phyloP scores from a whole-genome alignment of 345 rosid species.

The Geranium brycei region DNA sequence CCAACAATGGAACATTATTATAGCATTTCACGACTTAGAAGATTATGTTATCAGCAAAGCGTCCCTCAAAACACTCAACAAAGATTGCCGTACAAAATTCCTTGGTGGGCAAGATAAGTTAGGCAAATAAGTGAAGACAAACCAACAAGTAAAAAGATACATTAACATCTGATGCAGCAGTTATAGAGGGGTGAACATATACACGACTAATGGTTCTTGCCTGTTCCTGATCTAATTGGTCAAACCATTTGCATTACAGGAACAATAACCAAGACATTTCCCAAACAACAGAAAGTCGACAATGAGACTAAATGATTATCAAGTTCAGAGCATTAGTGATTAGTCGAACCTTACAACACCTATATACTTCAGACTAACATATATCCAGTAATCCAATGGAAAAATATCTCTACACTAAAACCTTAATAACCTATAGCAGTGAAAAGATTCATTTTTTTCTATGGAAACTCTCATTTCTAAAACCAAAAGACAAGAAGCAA shows the following conservation, averaged over 20 bases:
- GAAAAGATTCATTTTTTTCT: too few relatives aligned
- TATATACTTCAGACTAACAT: too few relatives aligned
- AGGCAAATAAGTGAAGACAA: neutral
- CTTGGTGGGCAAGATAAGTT: neutral
- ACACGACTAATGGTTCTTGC: neutral
- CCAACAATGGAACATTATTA: neutral
- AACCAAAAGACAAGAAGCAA: too few relatives aligned
- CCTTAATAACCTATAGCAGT: too few relatives aligned
- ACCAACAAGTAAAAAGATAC: too few relatives aligned
- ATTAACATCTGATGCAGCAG: neutral
- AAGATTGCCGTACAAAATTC: neutral
- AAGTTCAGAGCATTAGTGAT: neutral
- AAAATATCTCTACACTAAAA: too few relatives aligned
- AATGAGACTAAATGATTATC: neutral
- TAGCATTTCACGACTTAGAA: neutral
- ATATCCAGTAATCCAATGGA: too few relatives aligned
- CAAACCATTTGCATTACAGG: neutral
- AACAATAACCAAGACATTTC: too few relatives aligned
- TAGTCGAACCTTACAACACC: too few relatives aligned
- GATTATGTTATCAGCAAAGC: neutral
- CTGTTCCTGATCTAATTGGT: neutral
- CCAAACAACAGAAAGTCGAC: neutral
- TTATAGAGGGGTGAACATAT: neutral
- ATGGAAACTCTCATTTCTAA: neutral
- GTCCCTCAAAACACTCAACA: neutral